These are phyloP conservation scores for Apophysomyces trapeziformis DNA, from an alignment of 371 early-diverging fungal genomes.

Conservation along the genomic window DNA sequence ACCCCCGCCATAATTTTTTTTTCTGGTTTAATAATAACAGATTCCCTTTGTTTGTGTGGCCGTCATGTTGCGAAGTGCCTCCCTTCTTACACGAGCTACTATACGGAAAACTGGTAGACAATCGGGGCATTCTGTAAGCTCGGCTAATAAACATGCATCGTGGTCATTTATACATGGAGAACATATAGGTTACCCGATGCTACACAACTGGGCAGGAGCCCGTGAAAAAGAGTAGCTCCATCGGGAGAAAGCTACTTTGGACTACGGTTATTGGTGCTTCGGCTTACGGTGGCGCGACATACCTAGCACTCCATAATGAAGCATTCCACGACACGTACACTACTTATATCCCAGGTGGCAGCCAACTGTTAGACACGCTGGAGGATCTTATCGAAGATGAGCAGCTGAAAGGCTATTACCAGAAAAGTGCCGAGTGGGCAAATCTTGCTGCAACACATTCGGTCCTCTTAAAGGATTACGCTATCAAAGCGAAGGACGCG, in stretches of 20 bases:
- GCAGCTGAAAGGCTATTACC: conserved; percentile 29
- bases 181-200: conserved; percentile 16
- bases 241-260: conserved; percentile 41
- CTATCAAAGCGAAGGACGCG: conserved; percentile 30
- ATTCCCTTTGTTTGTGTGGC: background rate
- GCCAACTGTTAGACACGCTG: conserved; percentile 39
- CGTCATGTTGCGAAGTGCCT: conserved; percentile 17
- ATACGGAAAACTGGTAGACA: conserved; percentile 5
- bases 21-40: background rate
- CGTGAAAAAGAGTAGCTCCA: conserved; percentile 21
- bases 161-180: background rate
- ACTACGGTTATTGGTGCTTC: conserved; percentile 33
- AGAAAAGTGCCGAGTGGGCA: conserved; percentile 27
- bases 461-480: conserved; percentile 22
- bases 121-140: background rate
- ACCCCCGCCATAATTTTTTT: background rate
- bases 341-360: conserved; percentile 52
- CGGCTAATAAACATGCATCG: background rate
- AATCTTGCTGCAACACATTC: conserved; percentile 25
- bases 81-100: conserved; percentile 15
- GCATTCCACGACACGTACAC: conserved; percentile 50
- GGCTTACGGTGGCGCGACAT: conserved; percentile 46
- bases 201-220: conserved; percentile 19
- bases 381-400: conserved; percentile 41
- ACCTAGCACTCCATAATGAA: conserved; percentile 46